Percentiles rank a stretch among this genome's conserved stretches.
phyloP scores from a whole-genome alignment of 2,329 filamentous ascomycete species.

The Gnomoniopsis smithogilvyi region DNA sequence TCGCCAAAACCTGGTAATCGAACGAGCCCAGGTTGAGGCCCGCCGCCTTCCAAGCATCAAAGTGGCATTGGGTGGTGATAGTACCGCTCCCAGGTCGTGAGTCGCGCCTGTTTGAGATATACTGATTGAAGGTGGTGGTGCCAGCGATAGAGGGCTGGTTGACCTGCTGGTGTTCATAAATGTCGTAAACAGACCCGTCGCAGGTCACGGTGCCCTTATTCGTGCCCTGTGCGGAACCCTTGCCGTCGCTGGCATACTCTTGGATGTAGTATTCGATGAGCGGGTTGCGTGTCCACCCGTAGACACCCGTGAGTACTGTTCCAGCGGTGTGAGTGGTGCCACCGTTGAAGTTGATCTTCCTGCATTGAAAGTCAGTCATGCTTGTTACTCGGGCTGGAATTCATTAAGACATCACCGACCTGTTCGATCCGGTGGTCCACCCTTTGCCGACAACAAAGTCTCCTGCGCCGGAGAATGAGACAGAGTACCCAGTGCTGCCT shows the following conservation, averaged over 20 bases:
- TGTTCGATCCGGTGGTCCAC: conserved; percentile 49
- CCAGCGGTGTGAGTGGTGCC: conserved; percentile 22
- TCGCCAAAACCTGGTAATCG: conserved; percentile 51
- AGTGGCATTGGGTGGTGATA: conserved; percentile 47
- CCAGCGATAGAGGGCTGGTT: conserved; percentile 45
- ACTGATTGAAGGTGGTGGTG: conserved; percentile 48
- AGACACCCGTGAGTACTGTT: conserved; percentile 32
- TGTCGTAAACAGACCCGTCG: conserved; percentile 33
- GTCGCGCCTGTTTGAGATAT: conserved; percentile 42
- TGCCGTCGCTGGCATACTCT: conserved; percentile 30
- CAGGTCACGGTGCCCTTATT: conserved; percentile 29
- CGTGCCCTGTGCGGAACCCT: conserved; percentile 27
- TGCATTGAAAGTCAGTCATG: conserved; percentile 7
- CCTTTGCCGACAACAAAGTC: conserved; percentile 60
- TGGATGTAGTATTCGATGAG: conserved; percentile 37
- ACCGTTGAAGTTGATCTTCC: conserved; percentile 29
- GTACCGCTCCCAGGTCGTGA: conserved; percentile 44
- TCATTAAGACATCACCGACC: conserved; percentile 33
- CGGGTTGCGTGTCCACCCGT: conserved; percentile 35
- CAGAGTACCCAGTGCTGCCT: conserved; percentile 33
- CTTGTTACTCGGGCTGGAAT: background rate
- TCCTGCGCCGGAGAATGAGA: conserved; percentile 39
- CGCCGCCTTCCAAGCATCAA: conserved; percentile 45
- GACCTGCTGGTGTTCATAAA: conserved; percentile 32
- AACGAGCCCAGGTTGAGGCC: conserved; percentile 45